Conservation (phyloP, 768 basidiomycete species). For the Agrocybe chaxingu region DNA sequence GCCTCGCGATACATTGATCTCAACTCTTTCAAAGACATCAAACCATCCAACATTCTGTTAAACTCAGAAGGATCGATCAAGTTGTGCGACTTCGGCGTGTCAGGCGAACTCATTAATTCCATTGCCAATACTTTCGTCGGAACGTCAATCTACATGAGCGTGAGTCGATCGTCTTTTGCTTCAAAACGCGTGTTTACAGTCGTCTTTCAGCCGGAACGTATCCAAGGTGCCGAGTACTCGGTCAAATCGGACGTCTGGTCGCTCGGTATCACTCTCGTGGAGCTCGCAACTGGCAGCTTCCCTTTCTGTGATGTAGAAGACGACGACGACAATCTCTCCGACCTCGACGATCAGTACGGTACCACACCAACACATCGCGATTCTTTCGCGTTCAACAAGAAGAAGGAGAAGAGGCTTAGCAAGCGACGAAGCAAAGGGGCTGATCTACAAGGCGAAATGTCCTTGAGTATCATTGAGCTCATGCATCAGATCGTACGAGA, state of each 20-base stretch:
- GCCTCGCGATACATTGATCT: slow-evolving; percentile 1
- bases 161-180: slow-evolving; percentile 35
- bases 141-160: slow-evolving; percentile 99
- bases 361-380: slow-evolving; percentile 40
- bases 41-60: slow-evolving; percentile 95
- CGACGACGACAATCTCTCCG: slow-evolving; percentile 57
- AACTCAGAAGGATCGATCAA: slow-evolving; percentile 97
- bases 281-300: slow-evolving; percentile 96
- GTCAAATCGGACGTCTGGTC: slow-evolving; percentile 99
- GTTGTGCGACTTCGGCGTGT: slow-evolving; percentile 98
- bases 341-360: slow-evolving; percentile 53
- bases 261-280: slow-evolving; percentile 92
- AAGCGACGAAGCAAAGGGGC: slow-evolving; percentile 70
- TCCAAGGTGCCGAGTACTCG: slow-evolving; percentile 96
- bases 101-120: slow-evolving; percentile 97
- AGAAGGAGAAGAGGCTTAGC: slow-evolving; percentile 46
- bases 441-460: slow-evolving; percentile 82
- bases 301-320: slow-evolving; percentile 83
- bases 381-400: slow-evolving; percentile 31
- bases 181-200: slow-evolving; percentile 3
- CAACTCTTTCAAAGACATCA: slow-evolving; percentile 69
- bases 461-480: slow-evolving; percentile 90
- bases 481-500: slow-evolving; percentile 99
- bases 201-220: slow-evolving; percentile 83
- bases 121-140: slow-evolving; percentile 99